A percentile compares a stretch with the other conserved stretches of the same genome.
Evolutionary conservation across 192 early-diverging fungal species (phyloP).

Genomic region (Kappamyces sp.): DNA sequence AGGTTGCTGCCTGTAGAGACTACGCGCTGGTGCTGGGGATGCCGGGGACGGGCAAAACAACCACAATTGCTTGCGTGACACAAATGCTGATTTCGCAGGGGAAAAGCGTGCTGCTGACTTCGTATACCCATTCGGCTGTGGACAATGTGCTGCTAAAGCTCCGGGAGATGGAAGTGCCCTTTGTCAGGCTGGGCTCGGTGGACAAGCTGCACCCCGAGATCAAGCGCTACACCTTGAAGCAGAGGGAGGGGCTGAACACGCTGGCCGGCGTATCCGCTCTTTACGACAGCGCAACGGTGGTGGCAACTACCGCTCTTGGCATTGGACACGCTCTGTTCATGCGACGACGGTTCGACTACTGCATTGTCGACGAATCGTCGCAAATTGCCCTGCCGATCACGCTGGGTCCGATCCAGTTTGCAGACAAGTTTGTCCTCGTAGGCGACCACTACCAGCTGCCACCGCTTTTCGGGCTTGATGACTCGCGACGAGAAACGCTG

Average conservation of each 20-base stretch:
- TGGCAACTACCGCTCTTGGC: constrained; percentile 87
- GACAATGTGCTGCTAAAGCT: constrained; percentile 90
- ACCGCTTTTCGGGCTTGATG: constrained; percentile 61
- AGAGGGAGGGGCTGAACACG: constrained; percentile 36
- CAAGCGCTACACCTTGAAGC: constrained; percentile 22
- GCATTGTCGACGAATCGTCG: constrained; percentile 94
- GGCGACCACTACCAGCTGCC: constrained; percentile 95
- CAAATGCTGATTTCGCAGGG: constrained; percentile 55
- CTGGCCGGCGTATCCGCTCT: constrained; percentile 57
- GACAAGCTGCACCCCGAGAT: constrained; percentile 43
- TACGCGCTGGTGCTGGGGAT: constrained; percentile 90
- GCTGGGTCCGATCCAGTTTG: constrained; percentile 77
- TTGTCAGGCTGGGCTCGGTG: constrained; percentile 69
- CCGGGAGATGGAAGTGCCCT: constrained; percentile 50
- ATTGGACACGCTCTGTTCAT: constrained; percentile 74
- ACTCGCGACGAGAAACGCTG: constrained; percentile 49
- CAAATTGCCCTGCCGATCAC: constrained; percentile 89
- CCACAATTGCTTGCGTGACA: constrained; percentile 77
- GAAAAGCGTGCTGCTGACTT: constrained; percentile 77
- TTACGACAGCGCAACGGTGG: constrained; percentile 57
- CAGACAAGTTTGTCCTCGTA: constrained; percentile 82
- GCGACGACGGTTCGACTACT: constrained; percentile 82
- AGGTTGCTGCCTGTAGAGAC: constrained; percentile 66
- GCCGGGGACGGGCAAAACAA: constrained; percentile 97
- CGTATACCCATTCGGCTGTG: constrained; percentile 89